phyloP scores from a whole-genome alignment of 1,139 yeast species.

The Suhomyces coccinellae region DNA sequence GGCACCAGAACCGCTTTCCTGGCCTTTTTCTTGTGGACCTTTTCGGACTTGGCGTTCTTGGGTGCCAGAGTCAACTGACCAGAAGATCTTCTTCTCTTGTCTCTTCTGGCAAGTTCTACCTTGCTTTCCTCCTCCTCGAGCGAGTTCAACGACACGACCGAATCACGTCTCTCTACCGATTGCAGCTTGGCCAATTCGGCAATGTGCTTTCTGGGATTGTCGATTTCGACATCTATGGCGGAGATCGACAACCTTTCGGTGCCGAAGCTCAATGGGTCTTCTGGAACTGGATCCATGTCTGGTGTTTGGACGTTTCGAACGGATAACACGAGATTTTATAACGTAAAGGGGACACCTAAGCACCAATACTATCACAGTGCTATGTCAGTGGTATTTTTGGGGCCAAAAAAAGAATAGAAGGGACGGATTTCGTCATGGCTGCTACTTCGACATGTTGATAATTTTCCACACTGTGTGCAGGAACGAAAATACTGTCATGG shows the following conservation, averaged over 20 bases:
- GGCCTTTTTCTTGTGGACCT: slow-evolving; percentile 35
- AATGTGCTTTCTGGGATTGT: slow-evolving; percentile 21
- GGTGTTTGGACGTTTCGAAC: neutral
- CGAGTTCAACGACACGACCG: slow-evolving; percentile 29
- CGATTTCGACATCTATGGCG: slow-evolving; percentile 21
- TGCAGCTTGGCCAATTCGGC: slow-evolving; percentile 17
- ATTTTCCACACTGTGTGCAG: no score
- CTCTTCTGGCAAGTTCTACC: slow-evolving; percentile 10
- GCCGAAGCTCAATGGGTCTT: slow-evolving; percentile 25
- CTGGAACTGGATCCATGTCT: slow-evolving; percentile 10
- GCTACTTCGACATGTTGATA: no score
- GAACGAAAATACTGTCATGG: no score
- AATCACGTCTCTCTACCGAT: slow-evolving; percentile 20
- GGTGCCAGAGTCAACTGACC: slow-evolving; percentile 14
- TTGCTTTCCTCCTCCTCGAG: slow-evolving; percentile 17
- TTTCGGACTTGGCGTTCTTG: slow-evolving; percentile 17
- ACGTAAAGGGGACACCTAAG: neutral
- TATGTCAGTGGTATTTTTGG: neutral
- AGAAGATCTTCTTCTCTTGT: slow-evolving; percentile 47
- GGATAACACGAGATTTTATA: neutral
- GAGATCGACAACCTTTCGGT: slow-evolving; percentile 34
- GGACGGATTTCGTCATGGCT: no score
- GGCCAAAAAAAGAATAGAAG: neutral
- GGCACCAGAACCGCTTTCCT: slow-evolving; percentile 37
- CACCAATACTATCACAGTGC: no score